A percentile compares a stretch with the other conserved stretches of the same genome.
Evolutionary conservation across 768 basidiomycete genomes (phyloP).

Genomic region (Lentinula lateritia): DNA sequence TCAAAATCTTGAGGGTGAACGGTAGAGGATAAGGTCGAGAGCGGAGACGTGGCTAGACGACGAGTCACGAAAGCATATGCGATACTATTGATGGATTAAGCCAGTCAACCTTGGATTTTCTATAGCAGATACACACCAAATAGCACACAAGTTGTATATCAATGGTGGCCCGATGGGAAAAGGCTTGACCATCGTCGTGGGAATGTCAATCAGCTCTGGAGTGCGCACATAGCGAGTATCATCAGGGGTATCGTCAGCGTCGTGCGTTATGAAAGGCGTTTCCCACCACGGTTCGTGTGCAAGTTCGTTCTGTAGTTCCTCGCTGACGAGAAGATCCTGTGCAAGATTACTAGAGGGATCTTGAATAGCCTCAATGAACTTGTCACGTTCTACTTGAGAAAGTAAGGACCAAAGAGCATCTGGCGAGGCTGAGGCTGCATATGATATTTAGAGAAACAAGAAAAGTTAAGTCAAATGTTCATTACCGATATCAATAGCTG

Average conservation of each 20-base stretch:
- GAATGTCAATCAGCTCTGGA: conserved; percentile 43
- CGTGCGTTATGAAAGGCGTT: no score
- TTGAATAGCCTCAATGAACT: conserved; percentile 52
- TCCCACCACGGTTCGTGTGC: conserved; percentile 74
- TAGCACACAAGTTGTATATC: conserved; percentile 62
- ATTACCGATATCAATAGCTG: conserved; percentile 35
- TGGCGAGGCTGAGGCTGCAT: conserved; percentile 31
- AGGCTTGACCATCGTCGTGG: conserved; percentile 36
- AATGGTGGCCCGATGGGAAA: conserved; percentile 35
- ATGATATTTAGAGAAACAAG: no score
- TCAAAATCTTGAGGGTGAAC: conserved; percentile 32
- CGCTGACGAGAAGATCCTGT: conserved; percentile 22
- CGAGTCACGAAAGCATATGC: conserved; percentile 67
- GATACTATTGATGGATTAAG: conserved; percentile 35
- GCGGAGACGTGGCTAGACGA: conserved; percentile 51
- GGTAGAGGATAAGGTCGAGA: conserved; percentile 30
- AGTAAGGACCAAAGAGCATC: conserved; percentile 60
- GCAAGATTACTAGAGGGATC: conserved; percentile 61
- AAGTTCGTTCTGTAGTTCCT: conserved; percentile 31
- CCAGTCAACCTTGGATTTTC: neutral
- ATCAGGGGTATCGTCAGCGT: no score
- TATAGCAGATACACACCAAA: conserved; percentile 48
- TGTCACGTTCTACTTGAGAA: conserved; percentile 50
- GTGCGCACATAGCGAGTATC: neutral
- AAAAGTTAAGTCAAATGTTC: no score